These are phyloP conservation scores for Pseudohyphozyma bogoriensis DNA, from an alignment of 768 basidiomycete genomes.

Conservation along the genomic window DNA sequence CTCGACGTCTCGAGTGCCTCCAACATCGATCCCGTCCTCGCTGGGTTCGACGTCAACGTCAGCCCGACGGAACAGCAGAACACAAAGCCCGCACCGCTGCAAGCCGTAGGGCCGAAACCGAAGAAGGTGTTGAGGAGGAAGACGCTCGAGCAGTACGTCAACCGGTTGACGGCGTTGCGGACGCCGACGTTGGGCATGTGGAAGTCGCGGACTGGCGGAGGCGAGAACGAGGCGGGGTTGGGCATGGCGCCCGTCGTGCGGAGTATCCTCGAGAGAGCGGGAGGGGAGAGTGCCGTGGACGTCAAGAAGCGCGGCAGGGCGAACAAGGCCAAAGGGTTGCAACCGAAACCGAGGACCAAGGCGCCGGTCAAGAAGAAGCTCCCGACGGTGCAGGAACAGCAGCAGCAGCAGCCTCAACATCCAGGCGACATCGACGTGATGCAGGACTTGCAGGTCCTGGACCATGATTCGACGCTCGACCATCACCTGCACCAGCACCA, in stretches of 20 bases:
- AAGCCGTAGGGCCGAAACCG: not conserved
- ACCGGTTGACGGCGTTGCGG: not conserved
- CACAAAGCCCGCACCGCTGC: no score
- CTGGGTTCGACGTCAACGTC: no score
- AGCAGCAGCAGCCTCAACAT: no score
- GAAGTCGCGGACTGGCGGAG: not conserved
- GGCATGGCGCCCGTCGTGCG: not conserved
- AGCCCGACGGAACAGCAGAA: not conserved
- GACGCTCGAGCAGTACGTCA: constrained; percentile 3
- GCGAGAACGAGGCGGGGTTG: not conserved
- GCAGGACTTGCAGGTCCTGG: no score
- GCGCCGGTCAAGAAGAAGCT: no score
- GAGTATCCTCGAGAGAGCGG: not conserved
- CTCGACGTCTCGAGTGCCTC: not conserved
- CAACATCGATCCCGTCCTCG: not conserved
- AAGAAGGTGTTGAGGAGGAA: not conserved
- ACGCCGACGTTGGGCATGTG: not conserved
- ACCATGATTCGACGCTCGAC: no score
- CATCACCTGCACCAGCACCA: no score
- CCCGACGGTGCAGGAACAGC: no score
- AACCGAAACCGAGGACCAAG: no score
- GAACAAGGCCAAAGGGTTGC: no score
- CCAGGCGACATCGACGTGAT: no score
- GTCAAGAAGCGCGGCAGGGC: not conserved
- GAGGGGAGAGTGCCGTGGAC: not conserved